Evolutionary conservation across 2,329 filamentous ascomycete genomes (phyloP).

Genomic region (Venturiaceae sp.): DNA sequence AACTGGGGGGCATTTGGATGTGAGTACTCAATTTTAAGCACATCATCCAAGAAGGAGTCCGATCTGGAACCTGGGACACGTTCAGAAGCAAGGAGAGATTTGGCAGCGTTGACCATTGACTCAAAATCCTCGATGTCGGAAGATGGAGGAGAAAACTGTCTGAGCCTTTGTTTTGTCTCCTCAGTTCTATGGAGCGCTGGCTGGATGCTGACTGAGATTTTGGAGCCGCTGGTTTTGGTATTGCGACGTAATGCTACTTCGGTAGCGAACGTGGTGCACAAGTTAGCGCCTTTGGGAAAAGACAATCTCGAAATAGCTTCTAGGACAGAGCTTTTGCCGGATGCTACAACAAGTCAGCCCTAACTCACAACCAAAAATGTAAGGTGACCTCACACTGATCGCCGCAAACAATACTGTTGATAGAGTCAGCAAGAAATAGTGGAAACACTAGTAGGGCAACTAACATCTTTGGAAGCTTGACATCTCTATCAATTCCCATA

Average conservation of each 20-base stretch:
- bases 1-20: constrained; percentile 30
- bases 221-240: constrained; percentile 20
- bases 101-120: constrained; percentile 3
- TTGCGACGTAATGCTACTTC: constrained; percentile 32
- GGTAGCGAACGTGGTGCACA: constrained; percentile 53
- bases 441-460: no score
- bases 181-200: not conserved
- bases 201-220: not conserved
- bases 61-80: no score
- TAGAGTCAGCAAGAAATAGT: no score
- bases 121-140: not conserved
- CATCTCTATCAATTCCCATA: constrained; percentile 36
- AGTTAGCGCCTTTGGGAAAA: constrained; percentile 45
- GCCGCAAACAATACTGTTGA: constrained; percentile 50
- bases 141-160: not conserved
- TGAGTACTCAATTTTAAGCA: constrained; percentile 18
- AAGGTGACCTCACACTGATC: no score
- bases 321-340: constrained; percentile 55
- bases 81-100: no score
- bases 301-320: constrained; percentile 53
- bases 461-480: constrained; percentile 45
- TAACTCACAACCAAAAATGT: no score
- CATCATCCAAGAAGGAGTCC: constrained; percentile 11
- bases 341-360: no score
- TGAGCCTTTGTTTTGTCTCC: not conserved